Percentiles rank a stretch among this genome's conserved stretches.
phyloP scores from a whole-genome alignment of 1,284 basidiomycete genomes.

The Papiliotrema laurentii region DNA sequence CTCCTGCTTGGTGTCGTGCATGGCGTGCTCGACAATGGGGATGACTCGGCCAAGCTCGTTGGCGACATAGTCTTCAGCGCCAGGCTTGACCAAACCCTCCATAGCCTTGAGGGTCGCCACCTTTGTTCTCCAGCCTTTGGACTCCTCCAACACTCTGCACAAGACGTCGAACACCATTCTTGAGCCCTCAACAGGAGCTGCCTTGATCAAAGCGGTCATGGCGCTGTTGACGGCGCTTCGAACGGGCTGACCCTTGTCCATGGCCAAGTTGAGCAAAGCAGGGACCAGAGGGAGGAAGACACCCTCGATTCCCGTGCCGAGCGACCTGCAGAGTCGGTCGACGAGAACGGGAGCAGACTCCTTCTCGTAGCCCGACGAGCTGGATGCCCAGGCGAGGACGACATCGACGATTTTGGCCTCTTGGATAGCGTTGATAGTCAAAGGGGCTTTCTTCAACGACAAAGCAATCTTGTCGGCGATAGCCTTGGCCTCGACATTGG shows the following conservation, averaged over 20 bases:
- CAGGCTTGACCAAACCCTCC: slow-evolving; percentile 62
- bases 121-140: slow-evolving; percentile 92
- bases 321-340: slow-evolving; percentile 66
- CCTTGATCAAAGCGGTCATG: slow-evolving; percentile 78
- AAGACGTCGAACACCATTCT: slow-evolving; percentile 68
- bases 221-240: slow-evolving; percentile 74
- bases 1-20: slow-evolving; percentile 98
- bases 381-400: slow-evolving; percentile 67
- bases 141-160: slow-evolving; percentile 65
- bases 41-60: slow-evolving; percentile 76
- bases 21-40: slow-evolving; percentile 80
- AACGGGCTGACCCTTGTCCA: slow-evolving; percentile 94
- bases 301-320: slow-evolving; percentile 75
- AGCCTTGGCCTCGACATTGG: slow-evolving; percentile 45
- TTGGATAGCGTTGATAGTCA: slow-evolving; percentile 37
- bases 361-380: slow-evolving; percentile 86
- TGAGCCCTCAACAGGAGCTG: slow-evolving; percentile 78
- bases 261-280: slow-evolving; percentile 75
- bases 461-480: slow-evolving; percentile 43
- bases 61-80: slow-evolving; percentile 76
- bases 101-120: slow-evolving; percentile 88
- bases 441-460: slow-evolving; percentile 35
- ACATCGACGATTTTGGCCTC: slow-evolving; percentile 55
- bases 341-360: slow-evolving; percentile 85
- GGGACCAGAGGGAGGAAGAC: slow-evolving; percentile 75